A percentile compares a stretch with the other conserved stretches of the same genome.
Evolutionary conservation across 306 rosid genomes (phyloP).

Genomic region (Senna siamea): DNA sequence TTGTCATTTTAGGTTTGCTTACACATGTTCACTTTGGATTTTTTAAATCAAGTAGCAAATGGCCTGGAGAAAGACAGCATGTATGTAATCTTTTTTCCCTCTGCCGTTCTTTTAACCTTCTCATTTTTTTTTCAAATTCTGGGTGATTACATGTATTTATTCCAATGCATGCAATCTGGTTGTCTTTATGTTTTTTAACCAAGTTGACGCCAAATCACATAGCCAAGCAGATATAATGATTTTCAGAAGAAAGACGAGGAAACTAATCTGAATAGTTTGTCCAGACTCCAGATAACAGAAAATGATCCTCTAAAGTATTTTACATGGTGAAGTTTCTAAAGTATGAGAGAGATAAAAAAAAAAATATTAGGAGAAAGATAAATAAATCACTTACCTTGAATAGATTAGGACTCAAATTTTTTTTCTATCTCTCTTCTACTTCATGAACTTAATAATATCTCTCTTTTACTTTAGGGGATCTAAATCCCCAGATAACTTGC

Average conservation of each 20-base stretch:
- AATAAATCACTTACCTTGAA: too few species aligned
- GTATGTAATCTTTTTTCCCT: slow-evolving; percentile 50
- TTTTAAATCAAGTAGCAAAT: slow-evolving; percentile 91
- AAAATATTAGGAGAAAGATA: too few species aligned
- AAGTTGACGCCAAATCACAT: background rate
- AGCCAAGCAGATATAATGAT: slow-evolving; percentile 7
- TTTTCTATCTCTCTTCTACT: too few species aligned
- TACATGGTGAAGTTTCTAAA: too few species aligned
- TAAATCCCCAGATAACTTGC: too few species aligned
- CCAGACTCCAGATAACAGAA: too few species aligned
- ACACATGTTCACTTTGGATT: slow-evolving; percentile 94
- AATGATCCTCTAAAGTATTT: too few species aligned
- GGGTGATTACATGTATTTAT: slow-evolving; percentile 13
- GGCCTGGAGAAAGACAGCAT: slow-evolving; percentile 96
- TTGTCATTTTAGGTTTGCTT: slow-evolving; percentile 77
- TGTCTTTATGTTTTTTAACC: slow-evolving; percentile 21
- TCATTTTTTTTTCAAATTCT: slow-evolving; percentile 19
- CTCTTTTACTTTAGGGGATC: too few species aligned
- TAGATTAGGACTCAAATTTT: too few species aligned
- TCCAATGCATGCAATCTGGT: slow-evolving; percentile 16
- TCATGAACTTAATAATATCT: too few species aligned
- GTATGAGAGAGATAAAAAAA: too few species aligned
- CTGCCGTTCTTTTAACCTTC: background rate
- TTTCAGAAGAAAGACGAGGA: background rate
- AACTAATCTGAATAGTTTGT: slow-evolving; percentile 19